phyloP scores from a whole-genome alignment of 2,329 filamentous ascomycete genomes.

The Colletotrichum agaves region DNA sequence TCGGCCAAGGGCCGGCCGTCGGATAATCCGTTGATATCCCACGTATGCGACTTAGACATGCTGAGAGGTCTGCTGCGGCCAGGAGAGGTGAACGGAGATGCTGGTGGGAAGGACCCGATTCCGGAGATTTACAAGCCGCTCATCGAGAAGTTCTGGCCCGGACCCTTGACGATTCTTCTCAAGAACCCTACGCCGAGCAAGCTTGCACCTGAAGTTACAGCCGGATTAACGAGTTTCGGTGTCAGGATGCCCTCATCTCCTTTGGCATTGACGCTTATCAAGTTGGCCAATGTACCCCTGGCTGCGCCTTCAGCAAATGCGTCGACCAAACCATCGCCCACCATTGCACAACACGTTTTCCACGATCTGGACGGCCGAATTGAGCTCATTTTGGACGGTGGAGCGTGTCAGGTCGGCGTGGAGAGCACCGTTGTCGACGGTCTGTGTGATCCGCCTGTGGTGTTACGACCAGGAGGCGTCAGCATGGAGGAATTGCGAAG shows the following conservation, averaged over 20 bases:
- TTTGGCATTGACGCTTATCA: constrained; percentile 89
- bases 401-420: constrained; percentile 86
- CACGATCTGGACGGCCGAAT: constrained; percentile 87
- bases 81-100: constrained; percentile 30
- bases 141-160: constrained; percentile 90
- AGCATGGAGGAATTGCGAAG: constrained; percentile 80
- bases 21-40: constrained; percentile 96
- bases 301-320: constrained; percentile 96
- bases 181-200: constrained; percentile 76
- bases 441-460: constrained; percentile 79
- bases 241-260: constrained; percentile 88
- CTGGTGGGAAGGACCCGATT: constrained; percentile 56
- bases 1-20: constrained; percentile 88
- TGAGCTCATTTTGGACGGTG: constrained; percentile 88
- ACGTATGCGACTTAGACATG: constrained; percentile 85
- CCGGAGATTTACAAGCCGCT: constrained; percentile 82
- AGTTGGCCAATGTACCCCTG: constrained; percentile 79
- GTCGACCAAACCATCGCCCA: constrained; percentile 92
- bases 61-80: constrained; percentile 69
- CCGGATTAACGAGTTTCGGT: constrained; percentile 85
- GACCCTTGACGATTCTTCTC: constrained; percentile 90
- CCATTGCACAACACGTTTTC: constrained; percentile 86
- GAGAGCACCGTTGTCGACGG: constrained; percentile 98
- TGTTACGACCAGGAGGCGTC: constrained; percentile 88
- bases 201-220: constrained; percentile 92